Base-by-base conservation (phyloP, 2,329 filamentous ascomycete species). In the Trichophyton simii region DNA sequence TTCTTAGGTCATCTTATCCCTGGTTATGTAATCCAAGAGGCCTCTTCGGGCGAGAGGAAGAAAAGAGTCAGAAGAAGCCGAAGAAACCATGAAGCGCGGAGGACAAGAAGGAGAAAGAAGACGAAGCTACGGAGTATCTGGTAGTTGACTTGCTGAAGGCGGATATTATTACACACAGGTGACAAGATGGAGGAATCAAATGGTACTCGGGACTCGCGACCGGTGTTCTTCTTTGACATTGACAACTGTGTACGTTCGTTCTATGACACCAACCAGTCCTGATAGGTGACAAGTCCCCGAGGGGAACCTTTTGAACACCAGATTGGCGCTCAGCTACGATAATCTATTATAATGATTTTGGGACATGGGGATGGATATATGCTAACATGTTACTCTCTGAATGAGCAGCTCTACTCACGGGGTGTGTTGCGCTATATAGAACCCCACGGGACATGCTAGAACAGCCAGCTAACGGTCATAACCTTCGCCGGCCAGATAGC, bases 171-270 rank as follows among this genome's bases (percentile, higher is more conserved):
- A 11, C n/a, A 22, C n/a, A 18, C n/a, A 25, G 28, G 34, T 20
- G 55, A 58, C 41, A 15, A 58, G 20, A 50, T 46, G 28, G 58
- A 50, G 18, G 18, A n/a, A 57, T 2, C 28, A 7, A 54, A 34
- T 28, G 50, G 25, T 13, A 34, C 11, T 25, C 25, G 50, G 63
- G 75, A 78, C 65, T 67, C 70, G 63, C 72, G 82, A 64, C 79
- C 80, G 1, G 79, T 88, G 20, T 82, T 85, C 72, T 85, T 83
- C 74, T 97, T 96, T 71, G 94, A 99, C 72, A 97, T 99, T 71
- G 94, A 99, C 80, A 99, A 99, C 72, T 99, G 95, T 76, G 83
- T 85, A 78, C 65, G 82, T 57, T 44, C 34, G 8, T 13, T 44
- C 42, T 48, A 48, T 22, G 58, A 13, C 58, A 25, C 57, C 22